These are phyloP conservation scores for Aspergillus ustus DNA, from an alignment of 2,329 filamentous ascomycete genomes.

Conservation along the genomic window DNA sequence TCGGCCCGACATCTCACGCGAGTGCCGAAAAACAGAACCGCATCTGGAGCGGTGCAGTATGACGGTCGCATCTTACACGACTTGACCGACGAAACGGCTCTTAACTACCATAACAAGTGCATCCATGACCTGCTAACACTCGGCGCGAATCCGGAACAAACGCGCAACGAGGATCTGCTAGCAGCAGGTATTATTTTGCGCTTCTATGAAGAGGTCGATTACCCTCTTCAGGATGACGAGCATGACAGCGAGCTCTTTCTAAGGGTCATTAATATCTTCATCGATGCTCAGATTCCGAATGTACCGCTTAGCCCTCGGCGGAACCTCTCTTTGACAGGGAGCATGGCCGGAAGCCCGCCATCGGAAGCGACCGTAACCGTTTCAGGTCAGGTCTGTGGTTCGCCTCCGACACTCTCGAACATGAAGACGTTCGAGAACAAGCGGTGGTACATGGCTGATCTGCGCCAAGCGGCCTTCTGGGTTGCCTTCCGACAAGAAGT, in stretches of 20 bases:
- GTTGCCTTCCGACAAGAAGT: conserved; percentile 55
- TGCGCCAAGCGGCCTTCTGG: conserved; percentile 51
- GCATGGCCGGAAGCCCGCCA: background rate
- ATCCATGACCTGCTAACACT: conserved; percentile 44
- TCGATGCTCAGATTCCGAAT: conserved; percentile 21
- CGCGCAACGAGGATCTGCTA: conserved; percentile 32
- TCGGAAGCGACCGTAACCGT: too few species aligned
- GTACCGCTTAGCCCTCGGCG: conserved; percentile 2
- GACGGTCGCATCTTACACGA: conserved; percentile 25
- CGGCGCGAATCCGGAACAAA: conserved; percentile 1
- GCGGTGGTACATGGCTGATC: conserved; percentile 23
- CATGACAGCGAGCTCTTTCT: conserved; percentile 27
- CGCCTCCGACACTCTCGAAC: background rate
- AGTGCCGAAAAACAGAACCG: background rate
- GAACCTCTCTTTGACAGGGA: background rate
- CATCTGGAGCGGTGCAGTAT: background rate
- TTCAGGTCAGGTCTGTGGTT: background rate
- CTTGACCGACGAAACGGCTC: conserved; percentile 36
- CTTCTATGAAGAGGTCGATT: conserved; percentile 50
- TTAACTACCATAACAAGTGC: conserved; percentile 46
- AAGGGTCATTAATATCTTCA: conserved; percentile 32
- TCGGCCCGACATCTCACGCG: conserved; percentile 40
- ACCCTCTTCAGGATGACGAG: conserved; percentile 13
- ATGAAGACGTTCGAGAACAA: background rate
- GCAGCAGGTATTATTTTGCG: conserved; percentile 48